Percentiles rank a stretch among this genome's conserved stretches.
Conservation (phyloP, 495 filamentous ascomycete genomes). For the Aspergillus panamensis region DNA sequence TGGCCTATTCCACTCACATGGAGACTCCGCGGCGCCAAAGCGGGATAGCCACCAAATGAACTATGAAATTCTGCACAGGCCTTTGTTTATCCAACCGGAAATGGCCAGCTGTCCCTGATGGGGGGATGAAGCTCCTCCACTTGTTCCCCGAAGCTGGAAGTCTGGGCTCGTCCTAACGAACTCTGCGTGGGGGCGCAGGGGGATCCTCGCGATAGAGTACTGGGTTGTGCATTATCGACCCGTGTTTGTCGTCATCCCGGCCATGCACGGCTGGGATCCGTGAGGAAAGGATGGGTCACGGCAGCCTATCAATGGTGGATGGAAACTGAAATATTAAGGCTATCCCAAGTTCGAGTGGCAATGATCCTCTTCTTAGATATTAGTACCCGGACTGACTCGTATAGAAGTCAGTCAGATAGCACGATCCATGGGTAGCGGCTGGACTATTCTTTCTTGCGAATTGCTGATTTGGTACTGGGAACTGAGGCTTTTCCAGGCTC, state of each 20-base stretch:
- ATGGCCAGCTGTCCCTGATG: neutral
- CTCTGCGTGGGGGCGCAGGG: neutral
- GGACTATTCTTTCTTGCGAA: neutral
- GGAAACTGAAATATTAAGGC: neutral
- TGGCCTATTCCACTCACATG: too few species aligned
- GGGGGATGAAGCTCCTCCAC: neutral
- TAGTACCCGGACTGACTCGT: neutral
- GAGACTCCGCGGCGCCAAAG: neutral
- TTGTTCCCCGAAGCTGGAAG: constrained; percentile 2
- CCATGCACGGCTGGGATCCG: neutral
- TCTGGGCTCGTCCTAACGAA: neutral
- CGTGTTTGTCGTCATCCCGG: neutral
- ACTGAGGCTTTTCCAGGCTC: neutral
- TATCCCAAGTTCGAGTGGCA: neutral
- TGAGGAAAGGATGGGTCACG: neutral
- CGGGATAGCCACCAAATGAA: neutral
- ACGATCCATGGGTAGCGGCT: neutral
- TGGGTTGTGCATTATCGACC: neutral
- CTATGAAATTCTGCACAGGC: neutral
- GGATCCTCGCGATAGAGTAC: neutral
- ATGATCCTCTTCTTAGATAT: neutral
- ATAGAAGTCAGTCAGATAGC: neutral
- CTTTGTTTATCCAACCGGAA: neutral
- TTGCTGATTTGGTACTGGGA: neutral
- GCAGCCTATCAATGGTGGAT: neutral